These are phyloP conservation scores for Cyberlindnera japonica DNA, from an alignment of 805 yeast genomes.

Conservation along the genomic window DNA sequence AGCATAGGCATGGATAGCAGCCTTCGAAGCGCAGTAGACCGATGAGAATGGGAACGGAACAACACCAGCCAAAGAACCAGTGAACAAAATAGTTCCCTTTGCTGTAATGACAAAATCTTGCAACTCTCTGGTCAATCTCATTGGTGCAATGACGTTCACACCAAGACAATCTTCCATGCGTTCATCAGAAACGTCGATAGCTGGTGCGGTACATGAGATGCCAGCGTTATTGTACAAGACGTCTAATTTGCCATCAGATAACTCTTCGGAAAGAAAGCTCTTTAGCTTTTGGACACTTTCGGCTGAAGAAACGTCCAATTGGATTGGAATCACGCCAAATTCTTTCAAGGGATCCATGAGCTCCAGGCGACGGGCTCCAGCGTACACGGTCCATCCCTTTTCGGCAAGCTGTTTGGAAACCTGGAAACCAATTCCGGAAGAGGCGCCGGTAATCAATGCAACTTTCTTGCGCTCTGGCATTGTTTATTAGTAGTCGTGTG, in stretches of 20 bases:
- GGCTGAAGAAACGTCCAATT: slow-evolving; percentile 54
- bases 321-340: slow-evolving; percentile 40
- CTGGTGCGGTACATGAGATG: slow-evolving; percentile 68
- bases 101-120: slow-evolving; percentile 53
- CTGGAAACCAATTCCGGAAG: slow-evolving; percentile 53
- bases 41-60: slow-evolving; percentile 69
- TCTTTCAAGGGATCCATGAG: slow-evolving; percentile 50
- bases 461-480: slow-evolving; percentile 21
- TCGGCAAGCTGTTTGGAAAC: slow-evolving; percentile 46
- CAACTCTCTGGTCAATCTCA: slow-evolving; percentile 59
- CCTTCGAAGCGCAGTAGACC: slow-evolving; percentile 64
- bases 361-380: slow-evolving; percentile 66
- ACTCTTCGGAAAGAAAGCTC: slow-evolving; percentile 35
- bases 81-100: slow-evolving; percentile 66
- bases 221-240: slow-evolving; percentile 75
- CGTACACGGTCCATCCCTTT: slow-evolving; percentile 59
- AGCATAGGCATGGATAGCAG: slow-evolving; percentile 74
- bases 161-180: slow-evolving; percentile 48
- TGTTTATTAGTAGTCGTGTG: too few relatives aligned
- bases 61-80: slow-evolving; percentile 69
- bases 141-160: slow-evolving; percentile 70
- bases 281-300: slow-evolving; percentile 46
- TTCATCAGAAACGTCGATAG: slow-evolving; percentile 59
- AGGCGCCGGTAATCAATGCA: slow-evolving; percentile 52
- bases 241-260: slow-evolving; percentile 50